These are phyloP conservation scores for Penicillium riverlandense DNA, from an alignment of 495 filamentous ascomycete genomes.

Conservation along the genomic window DNA sequence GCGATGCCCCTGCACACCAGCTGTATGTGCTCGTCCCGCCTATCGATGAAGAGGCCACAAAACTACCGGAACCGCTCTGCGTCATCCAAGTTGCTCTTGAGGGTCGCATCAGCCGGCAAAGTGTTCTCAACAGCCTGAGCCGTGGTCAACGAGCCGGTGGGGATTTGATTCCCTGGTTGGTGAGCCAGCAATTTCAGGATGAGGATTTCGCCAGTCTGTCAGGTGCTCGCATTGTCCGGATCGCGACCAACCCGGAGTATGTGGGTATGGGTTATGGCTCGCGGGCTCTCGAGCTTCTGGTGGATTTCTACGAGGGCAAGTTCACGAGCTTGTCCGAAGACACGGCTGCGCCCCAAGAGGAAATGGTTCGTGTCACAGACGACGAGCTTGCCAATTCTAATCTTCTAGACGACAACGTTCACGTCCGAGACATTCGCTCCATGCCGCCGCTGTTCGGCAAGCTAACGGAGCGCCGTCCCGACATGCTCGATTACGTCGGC, in stretches of 20 bases:
- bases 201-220: constrained; percentile 92
- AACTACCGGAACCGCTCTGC: constrained; percentile 86
- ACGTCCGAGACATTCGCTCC: constrained; percentile 79
- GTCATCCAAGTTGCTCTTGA: constrained; percentile 94
- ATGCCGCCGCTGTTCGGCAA: constrained; percentile 93
- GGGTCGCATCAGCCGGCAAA: constrained; percentile 88
- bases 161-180: constrained; percentile 95
- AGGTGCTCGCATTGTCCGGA: constrained; percentile 86
- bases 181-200: constrained; percentile 98
- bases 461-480: constrained; percentile 74
- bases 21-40: constrained; percentile 92
- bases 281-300: constrained; percentile 74
- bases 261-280: constrained; percentile 91
- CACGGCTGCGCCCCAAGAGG: constrained; percentile 36
- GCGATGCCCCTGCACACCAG: constrained; percentile 94
- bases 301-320: constrained; percentile 93
- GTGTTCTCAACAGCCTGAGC: constrained; percentile 80
- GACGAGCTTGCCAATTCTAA: constrained; percentile 71
- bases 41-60: constrained; percentile 64
- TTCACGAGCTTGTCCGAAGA: constrained; percentile 74
- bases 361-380: constrained; percentile 77
- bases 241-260: constrained; percentile 95
- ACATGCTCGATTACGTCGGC: constrained; percentile 82
- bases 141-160: constrained; percentile 86
- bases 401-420: constrained; percentile 79